Evolutionary conservation across 257 asterid species (phyloP).

Genomic region (Penstemon newberryi): DNA sequence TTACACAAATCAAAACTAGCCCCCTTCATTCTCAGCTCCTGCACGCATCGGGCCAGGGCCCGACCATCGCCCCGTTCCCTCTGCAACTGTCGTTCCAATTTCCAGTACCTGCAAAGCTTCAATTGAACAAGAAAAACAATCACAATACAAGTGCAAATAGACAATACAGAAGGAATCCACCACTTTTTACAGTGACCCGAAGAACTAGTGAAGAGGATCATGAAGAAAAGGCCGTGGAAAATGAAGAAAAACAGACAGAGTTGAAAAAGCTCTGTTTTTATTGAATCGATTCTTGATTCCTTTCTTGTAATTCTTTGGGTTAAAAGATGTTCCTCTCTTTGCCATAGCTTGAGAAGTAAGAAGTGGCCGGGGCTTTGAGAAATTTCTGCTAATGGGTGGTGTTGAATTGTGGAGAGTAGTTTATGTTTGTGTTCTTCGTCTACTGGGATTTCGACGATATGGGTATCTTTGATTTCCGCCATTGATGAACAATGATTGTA

Average conservation of each 20-base stretch:
- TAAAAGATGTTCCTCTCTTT: slow-evolving; percentile 68
- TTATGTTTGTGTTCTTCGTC: slow-evolving; percentile 63
- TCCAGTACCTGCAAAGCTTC: slow-evolving; percentile 82
- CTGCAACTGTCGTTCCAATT: slow-evolving; percentile 62
- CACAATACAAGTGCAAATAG: slow-evolving; percentile 44
- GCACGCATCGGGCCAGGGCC: slow-evolving; percentile 63
- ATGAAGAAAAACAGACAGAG: slow-evolving; percentile 72
- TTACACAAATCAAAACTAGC: slow-evolving; percentile 74
- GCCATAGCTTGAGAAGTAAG: slow-evolving; percentile 94
- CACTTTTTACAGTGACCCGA: slow-evolving; percentile 50
- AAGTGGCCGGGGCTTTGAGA: slow-evolving; percentile 91
- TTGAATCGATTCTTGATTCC: slow-evolving; percentile 63
- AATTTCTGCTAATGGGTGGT: slow-evolving; percentile 87
- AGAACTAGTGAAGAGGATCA: slow-evolving; percentile 53
- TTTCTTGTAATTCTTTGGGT: slow-evolving; percentile 54
- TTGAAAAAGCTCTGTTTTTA: slow-evolving; percentile 67
- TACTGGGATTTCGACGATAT: slow-evolving; percentile 69
- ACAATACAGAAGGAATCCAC: slow-evolving; percentile 75
- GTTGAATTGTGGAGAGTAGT: slow-evolving; percentile 41
- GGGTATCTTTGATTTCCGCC: slow-evolving; percentile 66
- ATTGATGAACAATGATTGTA: slow-evolving; percentile 24
- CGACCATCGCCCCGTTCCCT: slow-evolving; percentile 71
- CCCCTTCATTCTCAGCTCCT: slow-evolving; percentile 96
- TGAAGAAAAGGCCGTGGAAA: slow-evolving; percentile 68
- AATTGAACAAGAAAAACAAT: slow-evolving; percentile 58